phyloP scores from a whole-genome alignment of 2,329 filamentous ascomycete species.

The Torrubiella hemipterigena region DNA sequence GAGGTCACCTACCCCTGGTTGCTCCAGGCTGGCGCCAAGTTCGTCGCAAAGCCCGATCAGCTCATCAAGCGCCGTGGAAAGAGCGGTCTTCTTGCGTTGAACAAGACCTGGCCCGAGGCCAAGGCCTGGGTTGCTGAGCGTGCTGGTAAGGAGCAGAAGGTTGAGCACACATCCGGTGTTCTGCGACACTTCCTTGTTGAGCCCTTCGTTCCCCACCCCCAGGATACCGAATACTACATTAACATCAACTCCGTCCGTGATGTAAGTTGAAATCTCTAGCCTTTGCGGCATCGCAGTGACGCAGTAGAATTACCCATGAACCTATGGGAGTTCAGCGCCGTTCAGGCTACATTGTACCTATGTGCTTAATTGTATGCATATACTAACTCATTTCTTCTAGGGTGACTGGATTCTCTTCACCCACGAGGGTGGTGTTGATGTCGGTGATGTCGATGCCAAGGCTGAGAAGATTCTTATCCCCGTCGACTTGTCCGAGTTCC shows the following conservation, averaged over 20 bases:
- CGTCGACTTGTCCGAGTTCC: conserved; percentile 88
- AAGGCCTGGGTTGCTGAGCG: conserved; percentile 88
- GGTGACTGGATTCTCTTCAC: conserved; percentile 99
- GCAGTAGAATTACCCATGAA: conserved; percentile 6
- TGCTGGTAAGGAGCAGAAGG: conserved; percentile 83
- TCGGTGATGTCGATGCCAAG: conserved; percentile 97
- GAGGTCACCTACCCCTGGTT: conserved; percentile 97
- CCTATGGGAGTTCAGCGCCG: no score
- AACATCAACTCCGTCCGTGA: conserved; percentile 99
- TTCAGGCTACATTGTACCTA: neutral
- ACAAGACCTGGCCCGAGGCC: conserved; percentile 94
- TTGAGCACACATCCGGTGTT: conserved; percentile 81
- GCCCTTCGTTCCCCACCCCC: conserved; percentile 92
- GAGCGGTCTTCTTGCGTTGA: conserved; percentile 89
- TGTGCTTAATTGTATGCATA: neutral
- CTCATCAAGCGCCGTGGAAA: conserved; percentile 99
- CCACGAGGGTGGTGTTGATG: conserved; percentile 98
- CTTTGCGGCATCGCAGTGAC: no score
- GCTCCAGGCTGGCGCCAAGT: conserved; percentile 69
- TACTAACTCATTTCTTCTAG: conserved; percentile 39
- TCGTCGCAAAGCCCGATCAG: conserved; percentile 98
- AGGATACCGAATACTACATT: conserved; percentile 98
- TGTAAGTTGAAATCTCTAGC: no score
- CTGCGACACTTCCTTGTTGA: conserved; percentile 95
- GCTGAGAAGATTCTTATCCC: conserved; percentile 97